phyloP scores from a whole-genome alignment of 495 filamentous ascomycete genomes.

The Coniosporium apollinis region DNA sequence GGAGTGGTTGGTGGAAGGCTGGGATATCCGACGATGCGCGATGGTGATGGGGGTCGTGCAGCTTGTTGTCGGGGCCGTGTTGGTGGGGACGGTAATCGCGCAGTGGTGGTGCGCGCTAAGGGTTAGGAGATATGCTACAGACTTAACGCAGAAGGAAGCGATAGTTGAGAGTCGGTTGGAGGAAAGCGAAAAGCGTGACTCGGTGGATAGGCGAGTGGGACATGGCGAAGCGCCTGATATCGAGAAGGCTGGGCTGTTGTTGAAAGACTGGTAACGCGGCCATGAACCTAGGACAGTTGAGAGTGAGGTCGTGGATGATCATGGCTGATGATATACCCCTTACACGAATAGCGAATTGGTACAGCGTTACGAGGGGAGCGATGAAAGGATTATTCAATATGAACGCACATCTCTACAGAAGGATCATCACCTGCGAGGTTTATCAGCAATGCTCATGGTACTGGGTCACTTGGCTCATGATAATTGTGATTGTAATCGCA shows the following conservation, averaged over 20 bases:
- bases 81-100: conserved; percentile 3
- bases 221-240: background rate
- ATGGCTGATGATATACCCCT: too few relatives aligned
- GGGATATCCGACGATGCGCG: too few relatives aligned
- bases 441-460: too few relatives aligned
- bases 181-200: background rate
- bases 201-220: background rate
- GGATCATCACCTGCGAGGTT: too few relatives aligned
- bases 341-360: too few relatives aligned
- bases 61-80: conserved; percentile 1
- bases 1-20: too few relatives aligned
- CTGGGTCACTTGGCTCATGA: too few relatives aligned
- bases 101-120: conserved; percentile 12
- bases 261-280: background rate
- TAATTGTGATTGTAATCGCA: too few relatives aligned
- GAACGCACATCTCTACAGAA: too few relatives aligned
- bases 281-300: background rate
- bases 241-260: background rate
- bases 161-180: background rate
- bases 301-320: background rate
- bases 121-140: conserved; percentile 6
- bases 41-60: conserved; percentile 4
- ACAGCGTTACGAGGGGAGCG: too few relatives aligned
- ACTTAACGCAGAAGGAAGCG: background rate
- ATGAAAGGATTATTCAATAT: too few relatives aligned